A percentile compares a stretch with the other conserved stretches of the same genome.
phyloP scores from a whole-genome alignment of 192 early-diverging fungal genomes.

The Cetraspora pellucida region DNA sequence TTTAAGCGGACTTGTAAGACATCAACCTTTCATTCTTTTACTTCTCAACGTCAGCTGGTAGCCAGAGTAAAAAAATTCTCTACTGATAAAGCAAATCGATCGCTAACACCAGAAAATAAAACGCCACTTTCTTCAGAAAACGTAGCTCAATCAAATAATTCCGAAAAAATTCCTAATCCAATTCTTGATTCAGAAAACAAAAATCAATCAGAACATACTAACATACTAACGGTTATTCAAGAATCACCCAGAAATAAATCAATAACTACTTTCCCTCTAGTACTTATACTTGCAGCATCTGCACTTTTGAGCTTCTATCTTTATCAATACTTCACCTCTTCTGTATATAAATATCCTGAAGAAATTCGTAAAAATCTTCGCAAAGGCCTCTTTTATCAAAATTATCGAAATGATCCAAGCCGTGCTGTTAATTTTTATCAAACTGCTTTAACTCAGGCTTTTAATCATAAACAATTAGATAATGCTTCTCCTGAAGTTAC shows the following conservation, averaged over 20 bases:
- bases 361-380: slow-evolving; percentile 52
- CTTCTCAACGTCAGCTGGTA: background rate
- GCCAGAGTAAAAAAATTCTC: background rate
- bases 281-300: slow-evolving; percentile 43
- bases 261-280: slow-evolving; percentile 44
- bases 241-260: background rate
- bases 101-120: background rate
- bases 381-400: slow-evolving; percentile 59
- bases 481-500: slow-evolving; percentile 53
- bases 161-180: background rate
- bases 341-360: slow-evolving; percentile 56
- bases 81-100: slow-evolving; percentile 3
- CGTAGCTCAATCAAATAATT: background rate
- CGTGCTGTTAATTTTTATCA: slow-evolving; percentile 51
- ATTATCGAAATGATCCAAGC: slow-evolving; percentile 49
- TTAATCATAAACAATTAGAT: slow-evolving; percentile 45
- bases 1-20: background rate
- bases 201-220: background rate
- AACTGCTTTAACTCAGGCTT: slow-evolving; percentile 48
- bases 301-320: slow-evolving; percentile 46
- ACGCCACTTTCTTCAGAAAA: background rate
- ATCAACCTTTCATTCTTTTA: slow-evolving; percentile 1
- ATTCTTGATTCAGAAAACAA: background rate
- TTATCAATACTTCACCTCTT: slow-evolving; percentile 54
- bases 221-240: no score